These are phyloP conservation scores for Dalbergia cultrata DNA, from an alignment of 306 rosid species.

Conservation along the genomic window DNA sequence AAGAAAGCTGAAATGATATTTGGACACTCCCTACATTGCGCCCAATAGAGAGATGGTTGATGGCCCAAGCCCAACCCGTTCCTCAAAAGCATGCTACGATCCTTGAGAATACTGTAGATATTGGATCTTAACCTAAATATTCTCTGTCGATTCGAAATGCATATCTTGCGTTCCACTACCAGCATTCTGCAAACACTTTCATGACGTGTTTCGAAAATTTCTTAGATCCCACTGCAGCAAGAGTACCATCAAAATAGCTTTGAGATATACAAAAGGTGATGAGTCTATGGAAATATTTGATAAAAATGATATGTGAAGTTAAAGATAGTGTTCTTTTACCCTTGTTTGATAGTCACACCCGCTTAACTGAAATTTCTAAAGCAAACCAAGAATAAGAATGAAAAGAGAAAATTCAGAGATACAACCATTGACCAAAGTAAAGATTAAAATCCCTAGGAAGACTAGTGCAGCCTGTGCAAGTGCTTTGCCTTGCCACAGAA, in stretches of 20 bases:
- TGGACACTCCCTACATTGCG: not conserved
- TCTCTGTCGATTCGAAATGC: too few relatives aligned
- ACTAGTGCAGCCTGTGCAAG: conserved; percentile 13
- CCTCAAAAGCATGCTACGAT: not conserved
- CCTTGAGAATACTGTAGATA: not conserved
- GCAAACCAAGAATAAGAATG: conserved; percentile 43
- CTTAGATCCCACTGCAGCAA: too few relatives aligned
- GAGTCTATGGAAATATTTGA: too few relatives aligned
- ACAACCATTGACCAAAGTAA: conserved; percentile 26
- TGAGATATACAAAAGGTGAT: too few relatives aligned
- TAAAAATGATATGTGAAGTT: too few relatives aligned
- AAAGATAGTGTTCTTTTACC: too few relatives aligned
- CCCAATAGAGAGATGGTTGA: too few relatives aligned
- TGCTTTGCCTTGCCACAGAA: conserved; percentile 77
- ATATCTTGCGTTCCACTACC: too few relatives aligned
- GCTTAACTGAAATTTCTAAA: conserved; percentile 66
- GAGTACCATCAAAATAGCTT: too few relatives aligned
- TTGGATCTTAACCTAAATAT: not conserved
- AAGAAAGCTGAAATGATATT: too few relatives aligned
- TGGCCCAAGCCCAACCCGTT: not conserved
- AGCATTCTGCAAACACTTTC: too few relatives aligned
- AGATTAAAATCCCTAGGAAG: not conserved
- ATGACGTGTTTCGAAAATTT: too few relatives aligned
- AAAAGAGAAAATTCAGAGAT: conserved; percentile 18
- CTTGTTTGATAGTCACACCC: conserved; percentile 66